Percentiles rank a stretch among this genome's conserved stretches.
Evolutionary conservation across 2,329 filamentous ascomycete species (phyloP).

Genomic region (Rutstroemia sp.): DNA sequence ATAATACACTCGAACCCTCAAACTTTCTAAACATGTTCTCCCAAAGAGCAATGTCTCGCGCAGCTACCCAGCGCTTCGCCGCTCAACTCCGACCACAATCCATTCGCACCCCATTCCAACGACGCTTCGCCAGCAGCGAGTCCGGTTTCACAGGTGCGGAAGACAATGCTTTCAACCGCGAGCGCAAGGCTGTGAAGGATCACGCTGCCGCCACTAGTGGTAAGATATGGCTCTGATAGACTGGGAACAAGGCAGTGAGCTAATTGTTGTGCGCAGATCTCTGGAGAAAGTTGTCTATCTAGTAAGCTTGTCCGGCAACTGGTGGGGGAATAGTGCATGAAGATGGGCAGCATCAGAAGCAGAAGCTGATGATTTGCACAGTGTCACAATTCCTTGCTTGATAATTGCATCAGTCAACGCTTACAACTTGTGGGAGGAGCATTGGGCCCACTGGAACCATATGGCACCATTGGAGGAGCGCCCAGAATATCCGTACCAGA

Average conservation of each 20-base stretch:
- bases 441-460: constrained; percentile 94
- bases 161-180: constrained; percentile 90
- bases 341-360: neutral
- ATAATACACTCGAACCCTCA: constrained; percentile 9
- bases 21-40: constrained; percentile 47
- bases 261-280: constrained; percentile 51
- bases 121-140: constrained; percentile 61
- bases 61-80: constrained; percentile 51
- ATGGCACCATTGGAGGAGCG: constrained; percentile 83
- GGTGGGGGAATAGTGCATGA: neutral
- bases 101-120: constrained; percentile 53
- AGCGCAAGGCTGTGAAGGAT: constrained; percentile 83
- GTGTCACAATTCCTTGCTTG: constrained; percentile 67
- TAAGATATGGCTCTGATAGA: constrained; percentile 39
- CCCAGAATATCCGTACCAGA: constrained; percentile 92
- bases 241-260: constrained; percentile 11
- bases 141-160: constrained; percentile 51
- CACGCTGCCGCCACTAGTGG: constrained; percentile 80
- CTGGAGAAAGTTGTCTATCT: constrained; percentile 94
- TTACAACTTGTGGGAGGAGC: constrained; percentile 85
- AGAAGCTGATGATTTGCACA: constrained; percentile 33
- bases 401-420: constrained; percentile 71
- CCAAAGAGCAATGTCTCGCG: constrained; percentile 53
- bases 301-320: constrained; percentile 53
- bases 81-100: constrained; percentile 50